Base-by-base conservation (phyloP, 2,329 filamentous ascomycete species). In the Aspergillus fumigatus region DNA sequence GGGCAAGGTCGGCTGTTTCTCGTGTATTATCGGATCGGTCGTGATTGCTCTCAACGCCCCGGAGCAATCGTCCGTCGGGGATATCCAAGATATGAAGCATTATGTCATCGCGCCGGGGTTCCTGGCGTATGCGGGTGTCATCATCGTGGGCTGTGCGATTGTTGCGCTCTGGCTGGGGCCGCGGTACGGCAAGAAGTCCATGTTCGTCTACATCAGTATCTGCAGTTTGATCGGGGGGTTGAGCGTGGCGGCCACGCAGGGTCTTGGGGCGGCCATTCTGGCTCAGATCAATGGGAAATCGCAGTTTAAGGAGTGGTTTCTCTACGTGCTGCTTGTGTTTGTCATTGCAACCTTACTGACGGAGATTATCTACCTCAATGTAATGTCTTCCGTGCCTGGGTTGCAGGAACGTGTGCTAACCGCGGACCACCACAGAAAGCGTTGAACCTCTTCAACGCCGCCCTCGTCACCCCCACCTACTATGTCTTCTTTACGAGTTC, bases 401-500 rank as follows among this genome's bases (percentile, higher is more conserved):
- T 40, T 27, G 4, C 11, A n/a, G 32, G 52, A 17, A 17, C 49
- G n/a, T 45, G 1, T 38, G 32, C 14, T 50, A 54, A 51, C 17
- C 55, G 21, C 21, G 65, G 57, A 65, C 50, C 19, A 8, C 23
- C 58, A 57, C 75, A 97, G 92, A 99, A 99, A 97, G 94, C 94
- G 5, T 82, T 97, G 55, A 97, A 99, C 70, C 76, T 99, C 51
- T 97, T 93, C 81, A 97, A 99, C 68, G 94, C 94, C 40, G 93
- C 94, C 7, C 83, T 99, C 62, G 94, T 99, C 58, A 99, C 94
- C 0, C 94, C 94, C 0, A 99, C 94, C 2, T 99, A 99, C 77
- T 99, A 99, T 73, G 94, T 99, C 63, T 93, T 95, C 79, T 99
- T 99, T 73, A 99, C 94, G 41, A 96, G 88, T 65, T 89, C 92